Percentiles rank a stretch among this genome's conserved stretches.
Conservation (phyloP, 768 basidiomycete genomes). For the Suillus sp. region DNA sequence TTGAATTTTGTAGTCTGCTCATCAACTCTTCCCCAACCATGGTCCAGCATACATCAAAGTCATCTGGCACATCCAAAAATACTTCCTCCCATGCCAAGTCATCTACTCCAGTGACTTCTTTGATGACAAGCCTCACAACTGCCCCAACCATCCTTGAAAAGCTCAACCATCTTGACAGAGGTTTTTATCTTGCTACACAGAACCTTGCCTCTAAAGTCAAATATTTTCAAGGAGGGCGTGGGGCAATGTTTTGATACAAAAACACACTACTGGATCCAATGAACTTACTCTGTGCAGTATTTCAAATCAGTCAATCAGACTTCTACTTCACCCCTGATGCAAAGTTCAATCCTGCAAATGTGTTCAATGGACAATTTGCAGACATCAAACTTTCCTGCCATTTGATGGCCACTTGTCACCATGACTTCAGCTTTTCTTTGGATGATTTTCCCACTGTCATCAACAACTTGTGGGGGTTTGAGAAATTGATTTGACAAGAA, state of each 20-base stretch:
- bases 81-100: too few species aligned
- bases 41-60: too few species aligned
- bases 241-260: background rate
- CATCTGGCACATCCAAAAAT: too few species aligned
- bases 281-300: conserved; percentile 6
- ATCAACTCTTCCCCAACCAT: too few species aligned
- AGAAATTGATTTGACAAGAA: conserved; percentile 10
- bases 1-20: too few species aligned
- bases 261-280: too few species aligned
- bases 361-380: background rate
- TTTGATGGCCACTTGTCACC: background rate
- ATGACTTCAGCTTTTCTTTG: background rate
- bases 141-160: background rate
- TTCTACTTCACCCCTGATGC: conserved; percentile 7
- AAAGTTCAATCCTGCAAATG: conserved; percentile 5
- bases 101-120: too few species aligned
- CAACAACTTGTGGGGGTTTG: background rate
- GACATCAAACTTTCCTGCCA: conserved; percentile 6
- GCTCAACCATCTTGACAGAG: background rate
- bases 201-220: background rate
- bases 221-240: conserved; percentile 1
- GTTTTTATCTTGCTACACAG: background rate
- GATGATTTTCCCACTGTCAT: background rate
- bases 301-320: background rate
- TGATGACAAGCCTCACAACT: too few species aligned